phyloP scores from a whole-genome alignment of 495 filamentous ascomycete genomes.

The Penicillium bovifimosum region DNA sequence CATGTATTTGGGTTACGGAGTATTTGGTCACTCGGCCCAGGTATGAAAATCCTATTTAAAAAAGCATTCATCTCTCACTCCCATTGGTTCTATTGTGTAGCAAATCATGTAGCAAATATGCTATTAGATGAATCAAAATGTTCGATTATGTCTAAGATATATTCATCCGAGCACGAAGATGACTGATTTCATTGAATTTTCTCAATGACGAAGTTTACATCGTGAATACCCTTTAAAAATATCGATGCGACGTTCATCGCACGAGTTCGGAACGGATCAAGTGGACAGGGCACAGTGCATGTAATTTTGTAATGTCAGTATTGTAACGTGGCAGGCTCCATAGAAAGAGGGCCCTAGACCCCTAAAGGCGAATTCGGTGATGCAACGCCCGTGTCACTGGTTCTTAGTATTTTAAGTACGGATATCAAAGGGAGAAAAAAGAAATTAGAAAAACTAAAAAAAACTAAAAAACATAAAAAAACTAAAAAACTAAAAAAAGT shows the following conservation, averaged over 20 bases:
- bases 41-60: slow-evolving; percentile 3
- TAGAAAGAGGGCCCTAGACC: slow-evolving; percentile 12
- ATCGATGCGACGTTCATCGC: neutral
- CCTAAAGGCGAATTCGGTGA: slow-evolving; percentile 13
- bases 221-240: no score
- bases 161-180: no score
- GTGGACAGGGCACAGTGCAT: neutral
- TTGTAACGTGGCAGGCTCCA: slow-evolving; percentile 16
- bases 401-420: neutral
- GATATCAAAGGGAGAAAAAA: neutral
- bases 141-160: no score
- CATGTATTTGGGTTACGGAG: slow-evolving; percentile 4
- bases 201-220: no score
- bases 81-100: neutral
- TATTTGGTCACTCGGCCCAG: neutral
- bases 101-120: neutral
- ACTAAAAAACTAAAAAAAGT: slow-evolving; percentile 22
- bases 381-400: slow-evolving; percentile 28
- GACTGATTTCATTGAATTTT: neutral
- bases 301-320: neutral
- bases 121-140: neutral
- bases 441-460: neutral
- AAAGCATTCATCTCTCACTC: neutral
- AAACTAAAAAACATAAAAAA: neutral
- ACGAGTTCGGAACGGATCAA: neutral